Percentiles rank a stretch among this genome's conserved stretches.
These are phyloP conservation scores for Apiospora malaysiana DNA, from an alignment of 2,329 filamentous ascomycete genomes.

Conservation along the genomic window DNA sequence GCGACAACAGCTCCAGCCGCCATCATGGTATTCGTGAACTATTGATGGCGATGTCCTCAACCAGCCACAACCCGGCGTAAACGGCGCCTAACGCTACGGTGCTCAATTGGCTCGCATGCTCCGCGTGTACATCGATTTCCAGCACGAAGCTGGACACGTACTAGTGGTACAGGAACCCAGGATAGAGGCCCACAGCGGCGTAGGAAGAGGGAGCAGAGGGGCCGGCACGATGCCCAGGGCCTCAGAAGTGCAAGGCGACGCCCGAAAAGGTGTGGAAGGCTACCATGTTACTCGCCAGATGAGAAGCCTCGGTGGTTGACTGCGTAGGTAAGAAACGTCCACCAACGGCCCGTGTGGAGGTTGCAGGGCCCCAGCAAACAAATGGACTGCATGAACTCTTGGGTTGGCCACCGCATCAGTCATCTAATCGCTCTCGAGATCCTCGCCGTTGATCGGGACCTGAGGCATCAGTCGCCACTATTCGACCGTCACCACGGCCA, in stretches of 20 bases:
- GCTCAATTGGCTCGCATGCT: conserved; percentile 22
- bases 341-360: conserved; percentile 23
- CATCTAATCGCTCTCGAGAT: neutral
- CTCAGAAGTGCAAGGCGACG: conserved; percentile 6
- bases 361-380: conserved; percentile 20
- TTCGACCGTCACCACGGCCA: neutral
- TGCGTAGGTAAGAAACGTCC: conserved; percentile 23
- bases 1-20: too few species aligned
- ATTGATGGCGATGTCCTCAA: neutral
- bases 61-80: neutral
- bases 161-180: conserved; percentile 18
- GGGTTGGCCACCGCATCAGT: neutral
- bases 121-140: neutral
- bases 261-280: conserved; percentile 21
- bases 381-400: conserved; percentile 19
- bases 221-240: neutral
- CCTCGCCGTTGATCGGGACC: neutral
- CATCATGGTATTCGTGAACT: neutral
- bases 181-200: conserved; percentile 23
- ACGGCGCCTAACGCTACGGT: conserved; percentile 20
- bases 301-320: conserved; percentile 22
- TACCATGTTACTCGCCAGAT: conserved; percentile 23
- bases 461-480: neutral
- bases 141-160: neutral
- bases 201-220: neutral